These are phyloP conservation scores for Letharia columbiana DNA, from an alignment of 495 filamentous ascomycete species.

Conservation along the genomic window DNA sequence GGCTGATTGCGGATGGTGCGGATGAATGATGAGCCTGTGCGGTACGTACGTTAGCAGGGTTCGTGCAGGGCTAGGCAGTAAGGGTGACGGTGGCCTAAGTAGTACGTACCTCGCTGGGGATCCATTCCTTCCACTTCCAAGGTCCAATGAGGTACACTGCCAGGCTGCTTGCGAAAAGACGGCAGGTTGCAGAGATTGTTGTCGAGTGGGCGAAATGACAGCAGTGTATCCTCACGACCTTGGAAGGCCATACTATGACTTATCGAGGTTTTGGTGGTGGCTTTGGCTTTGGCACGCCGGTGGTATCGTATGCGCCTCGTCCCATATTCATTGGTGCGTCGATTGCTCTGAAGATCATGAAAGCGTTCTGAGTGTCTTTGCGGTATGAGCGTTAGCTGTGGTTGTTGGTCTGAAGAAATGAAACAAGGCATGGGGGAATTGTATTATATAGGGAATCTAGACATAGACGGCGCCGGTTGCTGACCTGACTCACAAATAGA, in stretches of 20 bases:
- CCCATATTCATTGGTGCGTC: constrained; percentile 48
- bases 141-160: constrained; percentile 15
- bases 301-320: constrained; percentile 52
- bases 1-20: constrained; percentile 24
- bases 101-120: constrained; percentile 25
- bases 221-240: constrained; percentile 10
- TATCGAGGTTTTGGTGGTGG: constrained; percentile 36
- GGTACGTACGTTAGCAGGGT: constrained; percentile 24
- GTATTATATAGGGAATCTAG: constrained; percentile 16
- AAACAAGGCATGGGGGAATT: background rate
- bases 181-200: constrained; percentile 14
- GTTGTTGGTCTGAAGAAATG: constrained; percentile 14
- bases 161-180: constrained; percentile 12
- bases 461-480: constrained; percentile 8
- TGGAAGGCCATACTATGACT: constrained; percentile 28
- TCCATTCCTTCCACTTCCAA: constrained; percentile 23
- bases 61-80: constrained; percentile 25
- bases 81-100: constrained; percentile 20
- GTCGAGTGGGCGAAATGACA: constrained; percentile 11
- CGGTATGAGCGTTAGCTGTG: constrained; percentile 20
- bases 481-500: constrained; percentile 25
- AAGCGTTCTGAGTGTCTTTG: constrained; percentile 19
- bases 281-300: constrained; percentile 49
- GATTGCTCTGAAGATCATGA: constrained; percentile 44
- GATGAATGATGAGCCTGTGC: constrained; percentile 21